Evolutionary conservation across 2,329 filamentous ascomycete species (phyloP), one percentile per base, ranked within the genome.

Genomic region (Talaromyces amestolkiae): DNA sequence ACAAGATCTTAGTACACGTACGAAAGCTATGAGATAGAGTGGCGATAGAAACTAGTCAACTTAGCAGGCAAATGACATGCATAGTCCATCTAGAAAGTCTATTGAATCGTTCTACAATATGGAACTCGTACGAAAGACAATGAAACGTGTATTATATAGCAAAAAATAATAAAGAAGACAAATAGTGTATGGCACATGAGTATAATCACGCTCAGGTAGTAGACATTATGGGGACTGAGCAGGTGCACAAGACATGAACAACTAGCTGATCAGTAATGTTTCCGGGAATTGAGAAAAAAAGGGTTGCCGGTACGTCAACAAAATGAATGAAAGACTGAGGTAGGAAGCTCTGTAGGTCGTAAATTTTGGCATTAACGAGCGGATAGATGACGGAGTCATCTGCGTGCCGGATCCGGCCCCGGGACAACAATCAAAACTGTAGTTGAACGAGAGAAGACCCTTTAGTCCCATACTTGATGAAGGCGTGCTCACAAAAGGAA

Each of bases 321-420:
- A n/a, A 53, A 24, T 31, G 58, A 59, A 56, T 39, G 61, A 58
- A 35, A n/a, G 65, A 64, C 65, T 39, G 24, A 7, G 43, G 27
- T 56, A 35, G 7, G 35, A 53, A n/a, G 27, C 13, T 43, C 9
- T 35, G 17, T 47, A 31, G 2, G 47, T 41, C 45, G 35, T 35
- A 35, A 24, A 45, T 27, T 47, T 43, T 22, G 24, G 8, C 9
- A 33, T 27, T 37, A 63, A 60, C 37, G 65, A 66, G 58, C 31
- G 65, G 47, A 66, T 56, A 41, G 65, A 66, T 66, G 65, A 64
- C 17, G 11, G 10, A 49, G 31, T 60, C 61, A 66, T 66, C 56
- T 47, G 11, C 41, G 56, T 64, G 65, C 61, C 43, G 47, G 61
- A 66, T 58, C 61, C 54, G 31, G 56, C 54, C 65, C 54, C 19